Conservation (phyloP, 257 asterid species). For the Scutellaria barbata region DNA sequence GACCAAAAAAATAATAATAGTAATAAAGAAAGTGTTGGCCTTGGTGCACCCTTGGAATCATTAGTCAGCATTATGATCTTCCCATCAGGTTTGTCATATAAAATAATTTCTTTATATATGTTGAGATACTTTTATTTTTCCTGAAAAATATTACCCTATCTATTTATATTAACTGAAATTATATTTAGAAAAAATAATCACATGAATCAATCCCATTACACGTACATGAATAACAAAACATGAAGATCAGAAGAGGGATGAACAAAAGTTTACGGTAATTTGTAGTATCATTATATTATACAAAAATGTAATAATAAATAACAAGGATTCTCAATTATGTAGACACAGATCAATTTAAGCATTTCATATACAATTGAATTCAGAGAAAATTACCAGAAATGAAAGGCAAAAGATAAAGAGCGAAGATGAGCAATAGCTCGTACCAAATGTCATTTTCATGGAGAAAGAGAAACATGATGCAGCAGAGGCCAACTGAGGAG, state of each 20-base stretch:
- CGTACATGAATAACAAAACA: background rate
- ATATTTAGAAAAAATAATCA: no score
- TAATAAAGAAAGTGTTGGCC: no score
- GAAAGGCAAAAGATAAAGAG: constrained; percentile 25
- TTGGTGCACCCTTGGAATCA: no score
- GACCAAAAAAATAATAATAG: no score
- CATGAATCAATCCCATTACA: no score
- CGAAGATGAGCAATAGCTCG: constrained; percentile 27
- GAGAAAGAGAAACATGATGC: background rate
- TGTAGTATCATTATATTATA: constrained; percentile 34
- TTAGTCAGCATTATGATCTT: no score
- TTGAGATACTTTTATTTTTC: no score
- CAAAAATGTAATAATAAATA: constrained; percentile 39
- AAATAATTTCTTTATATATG: no score
- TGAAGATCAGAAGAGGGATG: background rate
- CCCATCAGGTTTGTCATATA: no score
- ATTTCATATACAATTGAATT: constrained; percentile 50
- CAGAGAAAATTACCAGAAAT: constrained; percentile 29
- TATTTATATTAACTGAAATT: no score
- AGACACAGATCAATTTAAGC: constrained; percentile 31
- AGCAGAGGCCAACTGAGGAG: constrained; percentile 31
- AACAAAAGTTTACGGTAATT: constrained; percentile 12
- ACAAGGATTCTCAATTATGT: constrained; percentile 31
- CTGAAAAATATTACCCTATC: no score
- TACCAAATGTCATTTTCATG: constrained; percentile 25